Evolutionary conservation across 192 early-diverging fungal species (phyloP), one percentile per base, ranked within the genome.

Genomic region (Coemansia sp.): DNA sequence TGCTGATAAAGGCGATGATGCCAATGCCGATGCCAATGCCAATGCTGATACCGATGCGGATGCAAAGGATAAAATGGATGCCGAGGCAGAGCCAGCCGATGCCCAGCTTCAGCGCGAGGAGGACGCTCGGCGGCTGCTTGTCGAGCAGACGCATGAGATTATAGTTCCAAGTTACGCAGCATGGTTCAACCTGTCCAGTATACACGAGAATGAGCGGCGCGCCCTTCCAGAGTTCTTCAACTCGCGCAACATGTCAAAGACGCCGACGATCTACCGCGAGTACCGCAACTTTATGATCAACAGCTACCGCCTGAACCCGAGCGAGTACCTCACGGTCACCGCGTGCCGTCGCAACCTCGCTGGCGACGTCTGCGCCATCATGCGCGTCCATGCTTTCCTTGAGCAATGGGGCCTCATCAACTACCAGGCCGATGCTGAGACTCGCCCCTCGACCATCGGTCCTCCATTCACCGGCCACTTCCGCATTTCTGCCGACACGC

Each of bases 331-430:
- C 46, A 97, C 97, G 8, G 94, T 99, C 9, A 99, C 97, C 4
- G 97, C 97, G 1, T 97, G 95, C 78, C 75, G 95, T 53, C 82
- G 97, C 23, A 97, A 98, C 75, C 80, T 99, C 65, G 94, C 95
- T 0, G 97, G 97, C 23, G 97, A 99, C 82, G 97, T 99, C 7
- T 97, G 97, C 68, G 93, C 95, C 3, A 97, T 99, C 58, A 95
- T 98, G 77, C 84, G 97, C 51, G 94, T 99, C 4, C 97, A 99
- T 80, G 93, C 95, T 3, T 95, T 99, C 61, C 82, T 99, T 51
- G 95, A 99, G 78, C 95, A 99, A 71, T 99, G 97, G 97, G 97
- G 97, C 1, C 81, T 99, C 28, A 93, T 99, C 68, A 99, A 99
- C 78, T 94, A 97, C 75, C 93, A 99, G 85, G 88, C 94, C 56